Percentiles rank a stretch among this genome's conserved stretches.
Evolutionary conservation across 169 alveolate genomes (phyloP).

Genomic region (Blepharisma undulans): DNA sequence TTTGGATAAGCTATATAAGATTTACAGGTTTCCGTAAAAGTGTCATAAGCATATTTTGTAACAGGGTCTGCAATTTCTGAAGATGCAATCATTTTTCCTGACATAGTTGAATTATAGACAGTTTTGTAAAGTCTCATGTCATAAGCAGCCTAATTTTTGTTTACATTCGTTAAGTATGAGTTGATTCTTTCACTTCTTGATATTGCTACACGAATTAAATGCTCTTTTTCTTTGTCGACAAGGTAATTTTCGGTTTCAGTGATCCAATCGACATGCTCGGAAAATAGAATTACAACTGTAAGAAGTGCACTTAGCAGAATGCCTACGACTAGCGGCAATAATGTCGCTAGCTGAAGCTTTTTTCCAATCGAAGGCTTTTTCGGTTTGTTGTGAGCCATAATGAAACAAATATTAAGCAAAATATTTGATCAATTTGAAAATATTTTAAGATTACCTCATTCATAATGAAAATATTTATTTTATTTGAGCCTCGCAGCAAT

Average conservation of each 20-base stretch:
- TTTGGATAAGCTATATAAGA: background rate
- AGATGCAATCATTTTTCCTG: background rate
- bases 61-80: background rate
- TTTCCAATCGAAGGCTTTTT: background rate
- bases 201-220: background rate
- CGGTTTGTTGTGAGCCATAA: background rate
- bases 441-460: background rate
- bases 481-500: background rate
- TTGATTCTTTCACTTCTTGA: background rate
- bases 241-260: background rate
- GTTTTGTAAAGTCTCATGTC: background rate
- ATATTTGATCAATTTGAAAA: background rate
- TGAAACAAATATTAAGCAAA: background rate
- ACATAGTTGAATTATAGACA: background rate
- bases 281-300: background rate
- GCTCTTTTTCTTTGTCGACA: background rate
- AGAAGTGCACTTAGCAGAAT: background rate
- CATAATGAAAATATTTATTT: no score
- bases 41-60: background rate
- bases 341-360: background rate
- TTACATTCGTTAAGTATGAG: background rate
- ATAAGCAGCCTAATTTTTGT: background rate
- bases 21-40: background rate
- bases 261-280: background rate
- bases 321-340: background rate